Evolutionary conservation across 176 grass and related monocot species (phyloP).

Genomic region (Aegilops speltoides): DNA sequence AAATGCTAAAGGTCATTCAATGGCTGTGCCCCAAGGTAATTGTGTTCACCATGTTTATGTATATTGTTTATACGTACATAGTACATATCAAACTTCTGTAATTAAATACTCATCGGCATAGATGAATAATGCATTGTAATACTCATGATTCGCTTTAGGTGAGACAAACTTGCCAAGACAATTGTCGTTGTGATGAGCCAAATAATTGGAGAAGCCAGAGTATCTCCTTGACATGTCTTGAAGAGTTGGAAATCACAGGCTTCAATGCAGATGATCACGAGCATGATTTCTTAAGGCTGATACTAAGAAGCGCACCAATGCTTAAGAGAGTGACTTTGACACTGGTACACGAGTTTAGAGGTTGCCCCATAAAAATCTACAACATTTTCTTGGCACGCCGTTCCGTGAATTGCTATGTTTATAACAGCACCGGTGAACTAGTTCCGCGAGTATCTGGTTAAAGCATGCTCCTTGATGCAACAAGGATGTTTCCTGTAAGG

Average conservation of each 20-base stretch:
- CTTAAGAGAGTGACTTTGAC: background rate
- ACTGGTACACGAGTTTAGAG: background rate
- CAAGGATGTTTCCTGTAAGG: background rate
- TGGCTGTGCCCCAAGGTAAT: background rate
- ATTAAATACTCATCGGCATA: no score
- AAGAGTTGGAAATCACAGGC: background rate
- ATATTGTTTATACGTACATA: background rate
- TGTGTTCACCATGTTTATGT: background rate
- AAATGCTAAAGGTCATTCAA: background rate
- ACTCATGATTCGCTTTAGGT: background rate
- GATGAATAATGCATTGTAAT: background rate
- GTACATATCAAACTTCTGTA: background rate
- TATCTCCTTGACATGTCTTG: background rate
- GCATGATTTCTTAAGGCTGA: background rate
- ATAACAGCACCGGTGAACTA: background rate
- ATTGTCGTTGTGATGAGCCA: background rate
- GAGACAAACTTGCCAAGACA: background rate
- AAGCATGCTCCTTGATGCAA: background rate
- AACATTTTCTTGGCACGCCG: background rate
- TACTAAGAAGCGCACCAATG: background rate
- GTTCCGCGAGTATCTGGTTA: background rate
- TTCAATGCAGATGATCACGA: background rate
- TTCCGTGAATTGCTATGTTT: background rate
- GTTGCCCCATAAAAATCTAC: background rate
- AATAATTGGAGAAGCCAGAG: background rate